These are phyloP conservation scores for Tricharina praecox DNA, from an alignment of 495 filamentous ascomycete species.

Conservation along the genomic window DNA sequence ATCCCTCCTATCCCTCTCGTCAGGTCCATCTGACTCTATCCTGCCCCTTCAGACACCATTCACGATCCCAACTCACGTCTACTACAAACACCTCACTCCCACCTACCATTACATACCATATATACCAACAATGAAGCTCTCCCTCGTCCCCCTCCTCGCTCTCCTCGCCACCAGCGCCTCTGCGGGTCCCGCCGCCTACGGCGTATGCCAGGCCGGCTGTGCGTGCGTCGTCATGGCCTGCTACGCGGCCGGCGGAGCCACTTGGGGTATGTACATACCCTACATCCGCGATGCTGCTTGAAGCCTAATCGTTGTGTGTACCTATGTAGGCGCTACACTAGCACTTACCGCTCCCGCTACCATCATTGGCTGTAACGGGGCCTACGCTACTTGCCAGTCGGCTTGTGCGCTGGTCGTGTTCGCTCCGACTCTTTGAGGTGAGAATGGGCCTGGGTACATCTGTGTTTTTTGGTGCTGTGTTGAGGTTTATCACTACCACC, in stretches of 20 bases:
- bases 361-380: slow-evolving; percentile 34
- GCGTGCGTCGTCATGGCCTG: slow-evolving; percentile 35
- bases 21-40: too few species aligned
- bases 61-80: too few species aligned
- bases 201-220: slow-evolving; percentile 37
- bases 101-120: too few species aligned
- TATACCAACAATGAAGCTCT: neutral
- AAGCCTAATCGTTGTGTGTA: too few species aligned
- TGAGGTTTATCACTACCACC: too few species aligned
- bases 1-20: too few species aligned
- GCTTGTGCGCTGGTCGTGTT: slow-evolving; percentile 29
- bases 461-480: too few species aligned
- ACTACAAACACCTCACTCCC: too few species aligned
- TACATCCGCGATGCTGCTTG: too few species aligned
- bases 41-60: too few species aligned
- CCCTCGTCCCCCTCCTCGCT: neutral
- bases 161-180: slow-evolving; percentile 3
- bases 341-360: slow-evolving; percentile 30
- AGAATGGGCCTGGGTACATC: neutral
- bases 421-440: slow-evolving; percentile 9
- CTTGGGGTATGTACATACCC: slow-evolving; percentile 27
- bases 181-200: slow-evolving; percentile 32
- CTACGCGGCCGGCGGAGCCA: slow-evolving; percentile 35
- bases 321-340: slow-evolving; percentile 30
- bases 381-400: slow-evolving; percentile 35